Conservation (phyloP, 2,329 filamentous ascomycete genomes). For the Colletotrichum karsti region DNA sequence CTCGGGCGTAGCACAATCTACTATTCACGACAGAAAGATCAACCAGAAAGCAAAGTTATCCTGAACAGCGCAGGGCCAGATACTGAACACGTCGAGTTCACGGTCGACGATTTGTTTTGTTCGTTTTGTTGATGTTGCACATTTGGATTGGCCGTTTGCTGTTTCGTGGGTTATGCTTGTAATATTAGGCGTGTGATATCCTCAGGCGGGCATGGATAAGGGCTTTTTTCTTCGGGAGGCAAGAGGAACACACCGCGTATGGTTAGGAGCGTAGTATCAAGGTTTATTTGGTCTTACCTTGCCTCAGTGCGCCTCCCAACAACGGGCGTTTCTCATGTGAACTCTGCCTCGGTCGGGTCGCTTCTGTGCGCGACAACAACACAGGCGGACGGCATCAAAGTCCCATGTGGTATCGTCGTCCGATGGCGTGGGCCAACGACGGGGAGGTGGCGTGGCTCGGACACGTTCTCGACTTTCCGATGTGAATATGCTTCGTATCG, state of each 20-base stretch:
- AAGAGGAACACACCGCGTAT: not conserved
- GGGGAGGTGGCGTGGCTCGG: not conserved
- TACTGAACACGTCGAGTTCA: too few relatives aligned
- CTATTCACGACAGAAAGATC: constrained; percentile 11
- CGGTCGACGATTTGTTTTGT: not conserved
- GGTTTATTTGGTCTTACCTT: not conserved
- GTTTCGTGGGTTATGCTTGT: constrained; percentile 16
- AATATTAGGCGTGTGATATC: constrained; percentile 13
- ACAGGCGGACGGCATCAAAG: not conserved
- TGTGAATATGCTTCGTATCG: not conserved
- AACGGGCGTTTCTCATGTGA: constrained; percentile 13
- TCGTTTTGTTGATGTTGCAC: constrained; percentile 1
- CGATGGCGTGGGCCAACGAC: constrained; percentile 1
- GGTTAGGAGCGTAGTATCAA: not conserved
- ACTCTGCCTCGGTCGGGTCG: constrained; percentile 6
- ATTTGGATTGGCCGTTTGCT: not conserved
- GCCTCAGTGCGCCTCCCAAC: not conserved
- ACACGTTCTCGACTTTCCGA: not conserved
- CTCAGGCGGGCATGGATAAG: constrained; percentile 1
- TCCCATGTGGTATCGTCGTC: constrained; percentile 8
- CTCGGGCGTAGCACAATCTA: constrained; percentile 1
- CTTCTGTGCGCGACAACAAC: not conserved
- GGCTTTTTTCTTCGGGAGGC: not conserved
- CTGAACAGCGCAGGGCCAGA: constrained; percentile 8
- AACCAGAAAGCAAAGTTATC: not conserved